phyloP scores from a whole-genome alignment of 2,329 filamentous ascomycete species.

The Periconia macrospinosa region DNA sequence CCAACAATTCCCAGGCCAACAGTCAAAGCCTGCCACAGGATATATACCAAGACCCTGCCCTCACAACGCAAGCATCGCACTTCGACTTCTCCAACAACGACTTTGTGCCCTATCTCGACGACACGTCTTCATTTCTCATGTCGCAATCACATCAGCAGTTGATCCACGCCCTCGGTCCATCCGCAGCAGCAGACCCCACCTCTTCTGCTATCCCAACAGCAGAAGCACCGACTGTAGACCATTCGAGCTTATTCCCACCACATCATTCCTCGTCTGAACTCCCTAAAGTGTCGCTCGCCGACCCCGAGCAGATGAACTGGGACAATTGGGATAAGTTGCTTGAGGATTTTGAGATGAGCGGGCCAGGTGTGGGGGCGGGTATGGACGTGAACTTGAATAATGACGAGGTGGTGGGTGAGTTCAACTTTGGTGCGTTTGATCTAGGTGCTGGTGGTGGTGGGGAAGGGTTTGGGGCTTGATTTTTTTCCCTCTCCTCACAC shows the following conservation, averaged over 20 bases:
- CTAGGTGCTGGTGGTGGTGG: too few relatives aligned
- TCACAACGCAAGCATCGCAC: background rate
- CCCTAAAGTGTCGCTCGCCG: constrained; percentile 7
- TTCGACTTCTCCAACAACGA: background rate
- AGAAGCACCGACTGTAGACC: too few relatives aligned
- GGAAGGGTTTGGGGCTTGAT: too few relatives aligned
- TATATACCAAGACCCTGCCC: background rate
- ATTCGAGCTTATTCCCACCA: too few relatives aligned
- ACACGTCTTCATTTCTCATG: background rate
- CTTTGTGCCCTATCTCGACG: background rate
- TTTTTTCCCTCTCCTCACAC: too few relatives aligned
- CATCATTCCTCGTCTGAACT: background rate
- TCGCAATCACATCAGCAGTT: background rate
- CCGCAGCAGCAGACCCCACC: too few relatives aligned
- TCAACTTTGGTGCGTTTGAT: too few relatives aligned
- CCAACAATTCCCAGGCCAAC: too few relatives aligned
- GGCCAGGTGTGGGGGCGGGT: background rate
- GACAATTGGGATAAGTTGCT: constrained; percentile 31
- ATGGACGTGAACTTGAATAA: background rate
- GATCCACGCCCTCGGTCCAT: too few relatives aligned
- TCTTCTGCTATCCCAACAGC: too few relatives aligned
- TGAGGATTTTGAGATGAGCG: constrained; percentile 21
- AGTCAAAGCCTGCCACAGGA: too few relatives aligned
- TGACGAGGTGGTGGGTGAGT: background rate
- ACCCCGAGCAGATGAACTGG: constrained; percentile 31